Conservation (phyloP, 1,139 yeast species). For the Scheffersomyces parashehatae region DNA sequence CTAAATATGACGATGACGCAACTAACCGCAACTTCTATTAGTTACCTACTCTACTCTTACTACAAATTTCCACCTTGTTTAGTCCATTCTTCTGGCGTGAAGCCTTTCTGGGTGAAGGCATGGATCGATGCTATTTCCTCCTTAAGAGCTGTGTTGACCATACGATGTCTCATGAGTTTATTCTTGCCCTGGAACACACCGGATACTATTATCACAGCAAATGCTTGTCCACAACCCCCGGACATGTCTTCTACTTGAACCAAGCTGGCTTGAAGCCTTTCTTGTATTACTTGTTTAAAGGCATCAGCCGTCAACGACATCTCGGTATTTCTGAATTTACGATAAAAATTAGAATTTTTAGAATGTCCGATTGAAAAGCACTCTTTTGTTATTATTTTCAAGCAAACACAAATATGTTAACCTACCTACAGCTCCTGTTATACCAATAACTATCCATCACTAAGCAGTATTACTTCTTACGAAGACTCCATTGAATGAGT, state of each 20-base stretch:
- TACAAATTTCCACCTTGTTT: constrained; percentile 35
- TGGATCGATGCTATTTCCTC: constrained; percentile 85
- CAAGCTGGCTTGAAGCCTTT: constrained; percentile 51
- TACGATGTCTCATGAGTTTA: constrained; percentile 79
- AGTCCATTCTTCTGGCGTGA: constrained; percentile 72
- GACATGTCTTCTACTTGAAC: constrained; percentile 73
- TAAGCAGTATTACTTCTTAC: too few species aligned
- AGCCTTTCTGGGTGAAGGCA: constrained; percentile 92
- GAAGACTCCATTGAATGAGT: too few species aligned
- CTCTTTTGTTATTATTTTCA: not conserved
- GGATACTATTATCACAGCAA: constrained; percentile 83
- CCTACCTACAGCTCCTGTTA: not conserved
- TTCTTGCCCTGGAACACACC: constrained; percentile 73
- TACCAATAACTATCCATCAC: too few species aligned
- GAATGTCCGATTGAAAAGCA: not conserved
- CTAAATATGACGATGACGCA: too few species aligned
- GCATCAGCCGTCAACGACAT: constrained; percentile 49
- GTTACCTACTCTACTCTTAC: too few species aligned
- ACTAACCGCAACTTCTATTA: too few species aligned
- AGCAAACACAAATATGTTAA: not conserved
- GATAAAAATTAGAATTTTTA: not conserved
- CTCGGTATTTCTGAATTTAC: not conserved
- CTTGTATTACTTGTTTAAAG: constrained; percentile 46
- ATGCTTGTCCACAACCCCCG: constrained; percentile 88
- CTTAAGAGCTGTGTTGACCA: constrained; percentile 76